Percentiles rank a stretch among this genome's conserved stretches.
phyloP scores from a whole-genome alignment of 495 filamentous ascomycete genomes.

The Tuber magnatum region DNA sequence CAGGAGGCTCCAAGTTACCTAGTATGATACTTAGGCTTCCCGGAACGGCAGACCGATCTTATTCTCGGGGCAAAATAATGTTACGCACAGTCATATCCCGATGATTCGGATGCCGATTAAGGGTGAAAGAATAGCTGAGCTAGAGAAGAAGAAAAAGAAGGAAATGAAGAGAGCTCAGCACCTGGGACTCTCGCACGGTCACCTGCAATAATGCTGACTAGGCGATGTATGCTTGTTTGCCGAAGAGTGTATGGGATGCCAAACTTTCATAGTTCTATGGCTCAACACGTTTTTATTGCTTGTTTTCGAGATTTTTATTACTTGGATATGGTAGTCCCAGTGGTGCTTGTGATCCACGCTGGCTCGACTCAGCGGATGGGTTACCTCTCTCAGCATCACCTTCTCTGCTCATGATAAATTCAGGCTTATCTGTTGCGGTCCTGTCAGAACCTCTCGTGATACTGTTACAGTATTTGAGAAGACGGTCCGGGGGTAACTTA shows the following conservation, averaged over 20 bases:
- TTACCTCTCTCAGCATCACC: too few species aligned
- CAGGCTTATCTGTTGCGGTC: not conserved
- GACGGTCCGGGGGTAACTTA: not conserved
- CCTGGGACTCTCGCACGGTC: not conserved
- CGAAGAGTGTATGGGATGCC: not conserved
- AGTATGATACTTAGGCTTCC: not conserved
- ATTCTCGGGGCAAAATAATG: not conserved
- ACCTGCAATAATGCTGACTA: not conserved
- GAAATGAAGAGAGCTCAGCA: not conserved
- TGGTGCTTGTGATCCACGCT: too few species aligned
- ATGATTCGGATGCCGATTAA: not conserved
- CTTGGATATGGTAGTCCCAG: too few species aligned
- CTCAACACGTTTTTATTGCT: not conserved
- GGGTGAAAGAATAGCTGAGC: not conserved
- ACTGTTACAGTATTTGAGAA: not conserved
- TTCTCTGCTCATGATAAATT: too few species aligned
- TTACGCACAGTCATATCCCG: not conserved
- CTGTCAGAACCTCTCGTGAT: not conserved
- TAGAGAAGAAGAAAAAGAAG: too few species aligned
- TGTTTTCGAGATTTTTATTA: too few species aligned
- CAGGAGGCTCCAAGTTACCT: not conserved
- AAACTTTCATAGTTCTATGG: not conserved
- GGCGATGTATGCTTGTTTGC: not conserved
- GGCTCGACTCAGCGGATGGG: too few species aligned
- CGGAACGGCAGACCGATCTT: not conserved